Percentiles rank a stretch among this genome's conserved stretches.
These are phyloP conservation scores for Penicillium soppii DNA, from an alignment of 495 filamentous ascomycete genomes.

Conservation along the genomic window DNA sequence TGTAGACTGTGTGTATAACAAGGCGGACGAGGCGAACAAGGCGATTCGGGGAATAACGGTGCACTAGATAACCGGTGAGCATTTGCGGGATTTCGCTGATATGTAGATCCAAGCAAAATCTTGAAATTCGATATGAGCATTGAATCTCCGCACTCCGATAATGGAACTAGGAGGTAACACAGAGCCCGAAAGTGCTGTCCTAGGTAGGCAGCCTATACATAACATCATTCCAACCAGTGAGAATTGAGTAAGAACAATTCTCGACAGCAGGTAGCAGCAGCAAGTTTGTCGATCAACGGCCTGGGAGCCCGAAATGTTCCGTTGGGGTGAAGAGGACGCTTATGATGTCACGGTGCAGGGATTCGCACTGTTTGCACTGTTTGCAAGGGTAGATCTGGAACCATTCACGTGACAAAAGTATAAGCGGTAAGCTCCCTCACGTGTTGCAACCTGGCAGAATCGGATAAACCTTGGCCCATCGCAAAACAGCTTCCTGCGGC, in stretches of 20 bases:
- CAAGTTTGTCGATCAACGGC: constrained; percentile 16
- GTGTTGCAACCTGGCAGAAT: neutral
- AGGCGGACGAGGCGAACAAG: no score
- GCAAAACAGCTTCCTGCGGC: constrained; percentile 25
- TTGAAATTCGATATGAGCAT: no score
- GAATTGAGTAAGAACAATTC: constrained; percentile 6
- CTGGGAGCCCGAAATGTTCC: constrained; percentile 10
- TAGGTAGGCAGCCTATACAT: neutral
- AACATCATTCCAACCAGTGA: no score
- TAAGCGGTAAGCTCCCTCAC: neutral
- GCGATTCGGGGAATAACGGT: constrained; percentile 25
- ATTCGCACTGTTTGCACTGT: neutral
- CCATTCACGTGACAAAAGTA: neutral
- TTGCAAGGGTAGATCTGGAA: neutral
- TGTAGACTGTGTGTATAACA: no score
- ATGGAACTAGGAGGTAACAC: neutral
- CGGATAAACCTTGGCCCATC: constrained; percentile 5
- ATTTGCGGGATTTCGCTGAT: constrained; percentile 7
- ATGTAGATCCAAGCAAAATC: neutral
- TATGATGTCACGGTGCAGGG: constrained; percentile 21
- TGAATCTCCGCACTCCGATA: constrained; percentile 1
- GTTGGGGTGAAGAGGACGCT: neutral
- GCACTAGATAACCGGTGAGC: constrained; percentile 22
- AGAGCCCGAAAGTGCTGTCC: constrained; percentile 2
- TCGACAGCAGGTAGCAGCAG: neutral